Conservation (phyloP, 129 eudicot species). For the Scalesia atractyloides region DNA sequence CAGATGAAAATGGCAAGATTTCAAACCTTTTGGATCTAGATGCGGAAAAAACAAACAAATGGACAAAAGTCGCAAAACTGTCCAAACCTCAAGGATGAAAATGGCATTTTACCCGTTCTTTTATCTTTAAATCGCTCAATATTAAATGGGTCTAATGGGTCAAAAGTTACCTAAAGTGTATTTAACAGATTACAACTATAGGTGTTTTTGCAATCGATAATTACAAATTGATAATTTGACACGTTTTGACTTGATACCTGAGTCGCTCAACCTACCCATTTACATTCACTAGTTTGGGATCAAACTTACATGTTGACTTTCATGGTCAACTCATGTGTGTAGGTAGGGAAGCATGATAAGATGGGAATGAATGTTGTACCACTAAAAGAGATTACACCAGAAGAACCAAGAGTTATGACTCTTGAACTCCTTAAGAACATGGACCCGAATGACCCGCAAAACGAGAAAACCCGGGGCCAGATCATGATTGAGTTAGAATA, state of each 20-base stretch:
- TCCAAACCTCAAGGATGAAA: too few species aligned
- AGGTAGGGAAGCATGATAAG: constrained; percentile 85
- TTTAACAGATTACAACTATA: too few species aligned
- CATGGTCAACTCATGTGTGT: constrained; percentile 4
- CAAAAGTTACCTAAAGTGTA: too few species aligned
- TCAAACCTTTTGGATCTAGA: too few species aligned
- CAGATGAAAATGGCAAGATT: too few species aligned
- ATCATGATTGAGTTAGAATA: constrained; percentile 59
- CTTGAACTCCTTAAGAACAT: constrained; percentile 72
- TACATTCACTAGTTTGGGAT: neutral
- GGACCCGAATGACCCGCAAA: constrained; percentile 74
- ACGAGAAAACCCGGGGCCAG: constrained; percentile 77
- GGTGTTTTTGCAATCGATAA: too few species aligned
- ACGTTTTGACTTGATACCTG: neutral
- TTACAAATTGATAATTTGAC: neutral
- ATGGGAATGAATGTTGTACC: constrained; percentile 81
- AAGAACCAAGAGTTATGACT: constrained; percentile 68
- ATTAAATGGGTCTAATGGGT: too few species aligned
- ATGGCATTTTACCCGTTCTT: too few species aligned
- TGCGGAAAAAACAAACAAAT: too few species aligned
- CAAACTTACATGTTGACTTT: neutral
- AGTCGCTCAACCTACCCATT: neutral
- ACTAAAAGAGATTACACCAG: constrained; percentile 70
- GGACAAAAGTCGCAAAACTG: too few species aligned
- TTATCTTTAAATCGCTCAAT: too few species aligned